Base-by-base conservation (phyloP, 1,284 basidiomycete species). In the Calocybe gambosa region DNA sequence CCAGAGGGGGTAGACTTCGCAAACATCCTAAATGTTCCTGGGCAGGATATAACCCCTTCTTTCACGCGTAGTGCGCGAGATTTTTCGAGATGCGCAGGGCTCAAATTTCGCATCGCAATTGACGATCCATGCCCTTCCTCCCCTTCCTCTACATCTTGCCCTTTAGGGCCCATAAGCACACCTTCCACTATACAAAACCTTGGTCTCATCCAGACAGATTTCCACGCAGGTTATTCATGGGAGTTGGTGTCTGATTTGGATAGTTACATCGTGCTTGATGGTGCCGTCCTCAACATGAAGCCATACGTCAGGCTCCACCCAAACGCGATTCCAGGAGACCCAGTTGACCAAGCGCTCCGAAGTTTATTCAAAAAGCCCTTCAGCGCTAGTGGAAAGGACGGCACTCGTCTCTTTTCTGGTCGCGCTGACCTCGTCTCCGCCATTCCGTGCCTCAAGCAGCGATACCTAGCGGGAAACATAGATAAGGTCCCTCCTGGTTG, bases 401-500 rank as follows among this genome's bases (percentile, higher is more conserved):
- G 83, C 0, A 98, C 95, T 0, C 80, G 85, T 50, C 73, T 88
- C 34, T 97, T 94, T 66, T 84, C 78, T 65, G 86, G 79, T 65
- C 78, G 75, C 47, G 59, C 72, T n/a, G 78, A 78, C 46, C 77
- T 88, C 53, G 75, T 76, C 53, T 67, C 75, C 16, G 79, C 90
- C 26, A 73, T 93, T 18, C 73, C 81, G 23, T 97, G 96, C 68
- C 70, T 98, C 53, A 75, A 77, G 40, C 71, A 90, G 58, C 82
- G 94, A 5, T 97, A 95, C 64, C 79, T 80, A 44, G 94, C 94
- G 0, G 96, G 96, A 12, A 87, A 88, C 62, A 97, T 99, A 54
- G 94, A 97, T 75, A 97, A 97, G 69, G 76, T 96, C 61, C 88
- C 93, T 0, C 91, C 96, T 1, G 96, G 93, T 10, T 99, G 96